phyloP scores from a whole-genome alignment of 768 basidiomycete species.

The Auricularia cornea region DNA sequence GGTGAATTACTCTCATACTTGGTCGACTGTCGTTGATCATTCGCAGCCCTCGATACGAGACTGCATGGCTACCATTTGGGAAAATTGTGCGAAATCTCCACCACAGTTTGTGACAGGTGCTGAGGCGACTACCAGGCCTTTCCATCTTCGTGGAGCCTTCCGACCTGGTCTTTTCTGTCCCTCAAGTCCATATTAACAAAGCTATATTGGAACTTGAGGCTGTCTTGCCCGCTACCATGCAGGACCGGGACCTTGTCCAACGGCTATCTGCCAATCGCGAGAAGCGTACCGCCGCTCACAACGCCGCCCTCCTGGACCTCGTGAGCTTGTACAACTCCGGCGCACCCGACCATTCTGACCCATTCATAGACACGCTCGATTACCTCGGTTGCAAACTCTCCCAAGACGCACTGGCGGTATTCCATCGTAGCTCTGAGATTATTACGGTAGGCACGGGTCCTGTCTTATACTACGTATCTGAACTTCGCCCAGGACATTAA shows the following conservation, averaged over 20 bases:
- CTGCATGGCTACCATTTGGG: conserved; percentile 52
- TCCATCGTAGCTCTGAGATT: conserved; percentile 59
- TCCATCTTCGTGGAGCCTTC: conserved; percentile 55
- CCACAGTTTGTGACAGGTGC: conserved; percentile 10
- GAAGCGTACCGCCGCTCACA: conserved; percentile 31
- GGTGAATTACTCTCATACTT: conserved; percentile 27
- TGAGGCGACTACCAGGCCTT: conserved; percentile 35
- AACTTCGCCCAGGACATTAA: conserved; percentile 38
- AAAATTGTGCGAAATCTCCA: conserved; percentile 41
- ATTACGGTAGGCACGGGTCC: conserved; percentile 24
- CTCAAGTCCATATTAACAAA: conserved; percentile 33
- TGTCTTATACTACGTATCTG: background rate
- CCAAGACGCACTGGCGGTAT: conserved; percentile 74
- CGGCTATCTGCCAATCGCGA: conserved; percentile 39
- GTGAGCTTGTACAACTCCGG: conserved; percentile 27
- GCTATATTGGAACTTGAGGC: conserved; percentile 32
- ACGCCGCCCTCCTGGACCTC: conserved; percentile 34
- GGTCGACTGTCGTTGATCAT: background rate
- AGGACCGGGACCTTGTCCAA: conserved; percentile 32
- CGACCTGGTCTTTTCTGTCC: conserved; percentile 44
- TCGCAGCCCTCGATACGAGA: conserved; percentile 68
- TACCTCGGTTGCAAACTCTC: conserved; percentile 49
- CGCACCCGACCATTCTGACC: background rate
- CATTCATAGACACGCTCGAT: conserved; percentile 33
- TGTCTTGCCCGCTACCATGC: conserved; percentile 19